Evolutionary conservation across 2,329 filamentous ascomycete species (phyloP).

Genomic region (Diaporthe nobilis): DNA sequence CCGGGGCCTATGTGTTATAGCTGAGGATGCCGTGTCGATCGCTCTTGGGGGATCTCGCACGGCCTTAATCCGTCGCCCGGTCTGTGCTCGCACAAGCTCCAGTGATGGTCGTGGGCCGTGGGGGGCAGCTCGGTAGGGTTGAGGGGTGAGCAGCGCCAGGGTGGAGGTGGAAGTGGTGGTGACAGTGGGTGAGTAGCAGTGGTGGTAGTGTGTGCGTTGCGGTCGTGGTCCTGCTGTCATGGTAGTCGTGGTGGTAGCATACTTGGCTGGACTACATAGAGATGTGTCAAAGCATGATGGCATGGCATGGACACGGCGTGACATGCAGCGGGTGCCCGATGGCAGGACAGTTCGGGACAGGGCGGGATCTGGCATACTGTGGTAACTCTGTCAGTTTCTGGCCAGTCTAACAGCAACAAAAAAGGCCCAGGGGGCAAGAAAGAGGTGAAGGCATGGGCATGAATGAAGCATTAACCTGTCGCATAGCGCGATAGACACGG

Average conservation of each 20-base stretch:
- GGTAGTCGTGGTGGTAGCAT: neutral
- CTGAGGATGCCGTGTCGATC: constrained; percentile 37
- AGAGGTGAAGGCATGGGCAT: neutral
- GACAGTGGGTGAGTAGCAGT: neutral
- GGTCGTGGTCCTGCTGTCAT: neutral
- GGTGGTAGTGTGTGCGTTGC: neutral
- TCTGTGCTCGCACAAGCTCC: constrained; percentile 33
- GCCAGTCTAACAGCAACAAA: neutral
- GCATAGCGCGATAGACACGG: constrained; percentile 26
- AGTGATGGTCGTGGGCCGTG: constrained; percentile 22
- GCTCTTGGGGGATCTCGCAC: constrained; percentile 29
- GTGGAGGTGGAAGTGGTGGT: neutral
- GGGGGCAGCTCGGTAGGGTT: constrained; percentile 18
- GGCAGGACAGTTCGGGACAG: constrained; percentile 17
- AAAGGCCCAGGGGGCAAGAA: neutral
- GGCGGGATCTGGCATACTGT: constrained; percentile 23
- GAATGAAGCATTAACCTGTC: constrained; percentile 31
- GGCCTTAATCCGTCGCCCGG: constrained; percentile 22
- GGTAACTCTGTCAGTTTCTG: neutral
- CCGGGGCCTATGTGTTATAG: constrained; percentile 23
- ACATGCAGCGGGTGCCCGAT: constrained; percentile 19
- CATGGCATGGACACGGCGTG: constrained; percentile 18
- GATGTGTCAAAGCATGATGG: constrained; percentile 29
- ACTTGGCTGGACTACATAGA: neutral
- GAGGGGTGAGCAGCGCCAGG: neutral